Conservation (phyloP, 1,139 yeast species). For the Pichia sp. region DNA sequence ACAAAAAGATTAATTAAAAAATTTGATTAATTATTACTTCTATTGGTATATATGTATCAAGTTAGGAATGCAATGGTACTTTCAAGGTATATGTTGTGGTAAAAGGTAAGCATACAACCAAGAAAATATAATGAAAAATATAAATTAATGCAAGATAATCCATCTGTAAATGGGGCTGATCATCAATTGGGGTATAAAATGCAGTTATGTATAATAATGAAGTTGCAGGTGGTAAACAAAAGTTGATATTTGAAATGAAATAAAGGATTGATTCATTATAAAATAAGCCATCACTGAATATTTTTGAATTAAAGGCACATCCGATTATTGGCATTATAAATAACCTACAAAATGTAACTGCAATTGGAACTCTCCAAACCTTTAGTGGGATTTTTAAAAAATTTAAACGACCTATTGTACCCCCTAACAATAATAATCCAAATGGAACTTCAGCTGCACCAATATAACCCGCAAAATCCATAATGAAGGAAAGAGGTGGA, state of each 20-base stretch:
- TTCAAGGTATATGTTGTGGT: conserved; percentile 53
- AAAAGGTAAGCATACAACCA: conserved; percentile 60
- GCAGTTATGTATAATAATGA: conserved; percentile 79
- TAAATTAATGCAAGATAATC: conserved; percentile 73
- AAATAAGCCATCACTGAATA: conserved; percentile 44
- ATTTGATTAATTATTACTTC: too few species aligned
- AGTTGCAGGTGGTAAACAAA: conserved; percentile 83
- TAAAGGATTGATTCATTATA: conserved; percentile 51
- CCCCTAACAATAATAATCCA: conserved; percentile 76
- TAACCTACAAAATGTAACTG: conserved; percentile 40
- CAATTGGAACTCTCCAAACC: conserved; percentile 57
- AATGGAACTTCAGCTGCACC: conserved; percentile 88
- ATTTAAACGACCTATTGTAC: conserved; percentile 70
- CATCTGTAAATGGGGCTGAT: conserved; percentile 63
- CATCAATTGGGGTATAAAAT: conserved; percentile 61
- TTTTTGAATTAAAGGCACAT: conserved; percentile 45
- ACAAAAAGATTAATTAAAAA: neutral
- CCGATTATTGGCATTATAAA: conserved; percentile 58
- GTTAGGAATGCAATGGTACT: conserved; percentile 27
- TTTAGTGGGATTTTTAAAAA: conserved; percentile 57
- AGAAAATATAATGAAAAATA: conserved; percentile 57
- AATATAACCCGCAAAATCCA: conserved; percentile 71
- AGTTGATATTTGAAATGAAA: conserved; percentile 68
- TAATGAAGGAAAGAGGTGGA: conserved; percentile 77
- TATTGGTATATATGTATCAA: neutral